Base-by-base conservation (phyloP, 2,329 filamentous ascomycete genomes). In the Aspergillus glaucus region DNA sequence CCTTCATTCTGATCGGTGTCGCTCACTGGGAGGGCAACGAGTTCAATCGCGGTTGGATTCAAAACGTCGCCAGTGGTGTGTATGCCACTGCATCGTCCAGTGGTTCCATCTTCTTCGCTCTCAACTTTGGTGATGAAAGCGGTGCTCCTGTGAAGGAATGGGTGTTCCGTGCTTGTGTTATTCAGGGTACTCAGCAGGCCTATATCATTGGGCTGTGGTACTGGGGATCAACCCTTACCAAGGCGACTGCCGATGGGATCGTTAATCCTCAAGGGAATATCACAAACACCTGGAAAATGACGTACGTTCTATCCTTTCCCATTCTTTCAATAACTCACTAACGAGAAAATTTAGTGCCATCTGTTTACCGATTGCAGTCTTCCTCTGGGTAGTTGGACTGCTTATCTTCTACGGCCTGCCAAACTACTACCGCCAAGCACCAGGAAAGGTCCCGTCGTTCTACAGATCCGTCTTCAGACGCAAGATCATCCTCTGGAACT, bases 401-500 rank as follows among this genome's bases (percentile, higher is more conserved):
- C 56, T 81, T 2, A 69, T 85, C 36, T 82, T 74, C 65, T 64
- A 80, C 28, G 82, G 82, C n/a, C 73, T 86, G 7, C 83, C 83
- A 4, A 79, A 79, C 54, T 86, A 82, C 68, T 86, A 86, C 67
- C 80, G 80, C 43, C 80, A 84, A 60, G 69, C 74, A 12, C 83
- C 83, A 0, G 82, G 82, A 51, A 77, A 75, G 42, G 78, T 86
- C 1, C 83, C 83, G 0, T 80, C 79, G 15, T 85, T 86, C 71
- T 86, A 85, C 67, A 75, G 71, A 46, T 79, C 80, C 2, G 72
- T 85, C 6, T 72, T 78, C 53, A 74, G 81, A 43, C 78, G 83
- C 50, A 84, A 84, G 66, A 80, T 85, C 51, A 77, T 85, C 41
- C 70, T 83, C 10, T 86, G 82, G 82, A 85, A 84, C 69, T 80